Evolutionary conservation across 441 rosid genomes (phyloP), one percentile per base, ranked within the genome.

Genomic region (Euphorbia celastroides): DNA sequence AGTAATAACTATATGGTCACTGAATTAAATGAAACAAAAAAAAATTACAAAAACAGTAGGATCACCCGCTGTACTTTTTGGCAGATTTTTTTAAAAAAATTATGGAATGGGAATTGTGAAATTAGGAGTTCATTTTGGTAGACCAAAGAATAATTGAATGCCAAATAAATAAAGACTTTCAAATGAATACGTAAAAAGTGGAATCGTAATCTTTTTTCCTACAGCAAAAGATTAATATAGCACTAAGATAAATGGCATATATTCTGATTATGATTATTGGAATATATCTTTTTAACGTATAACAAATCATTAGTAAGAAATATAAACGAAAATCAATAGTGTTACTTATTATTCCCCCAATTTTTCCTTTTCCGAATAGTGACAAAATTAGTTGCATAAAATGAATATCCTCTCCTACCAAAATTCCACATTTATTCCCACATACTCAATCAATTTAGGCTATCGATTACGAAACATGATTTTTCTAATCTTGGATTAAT

Each of bases 201-300:
- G 22, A 48, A 48, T 48, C 22, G 19, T 48, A 16, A n/a, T 19
- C 20, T 48, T 3, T n/a, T 16, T 8, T 17, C 54, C 19, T 17
- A 20, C 5, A 9, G 19, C 16, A 48, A 48, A 17, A 8, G 16
- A 48, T 16, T 17, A 48, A n/a, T 48, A 17, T 48, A n/a, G 54
- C 3, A 48, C 2, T 48, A 48, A 16, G 2, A 48, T 48, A 1
- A 48, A 2, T 48, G 54, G 54, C 22, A 48, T 48, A 48, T 48
- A 48, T 48, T 48, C 54, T 48, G 54, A 48, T 16, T 48, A 48
- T 48, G 54, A 48, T 48, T 48, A 48, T 48, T 48, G 54, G 54
- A 48, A 48, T 48, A 48, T n/a, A 48, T 48, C 54, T 48, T 16
- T 48, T 48, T 48, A 48, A 17, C 20, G 20, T 48, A 48, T 48